phyloP scores from a whole-genome alignment of 495 filamentous ascomycete genomes.

The Lepraria neglecta region DNA sequence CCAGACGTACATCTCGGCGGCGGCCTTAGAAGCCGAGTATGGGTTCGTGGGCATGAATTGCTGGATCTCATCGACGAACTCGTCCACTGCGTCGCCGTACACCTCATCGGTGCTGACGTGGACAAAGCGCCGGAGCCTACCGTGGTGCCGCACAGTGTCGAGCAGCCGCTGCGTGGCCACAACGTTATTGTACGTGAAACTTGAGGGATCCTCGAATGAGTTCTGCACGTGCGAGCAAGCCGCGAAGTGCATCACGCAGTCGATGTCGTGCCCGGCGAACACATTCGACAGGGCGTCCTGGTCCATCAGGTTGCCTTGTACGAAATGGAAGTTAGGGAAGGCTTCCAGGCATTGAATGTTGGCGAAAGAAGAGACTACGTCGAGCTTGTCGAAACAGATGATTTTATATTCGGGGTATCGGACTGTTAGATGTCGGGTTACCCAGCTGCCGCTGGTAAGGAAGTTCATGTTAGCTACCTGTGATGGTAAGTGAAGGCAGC shows the following conservation, averaged over 20 bases:
- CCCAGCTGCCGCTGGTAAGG: no score
- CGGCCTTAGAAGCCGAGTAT: conserved; percentile 71
- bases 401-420: conserved; percentile 61
- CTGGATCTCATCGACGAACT: conserved; percentile 53
- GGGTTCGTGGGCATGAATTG: conserved; percentile 67
- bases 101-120: conserved; percentile 74
- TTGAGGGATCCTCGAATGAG: conserved; percentile 64
- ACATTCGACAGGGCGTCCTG: conserved; percentile 53
- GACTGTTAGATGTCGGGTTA: conserved; percentile 61
- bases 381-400: conserved; percentile 70
- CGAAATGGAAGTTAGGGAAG: conserved; percentile 64
- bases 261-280: conserved; percentile 56
- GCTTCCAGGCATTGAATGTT: conserved; percentile 58
- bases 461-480: no score
- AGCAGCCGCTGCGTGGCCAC: conserved; percentile 67
- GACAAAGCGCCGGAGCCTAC: conserved; percentile 60
- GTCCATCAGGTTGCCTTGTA: conserved; percentile 63
- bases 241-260: conserved; percentile 72
- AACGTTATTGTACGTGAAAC: conserved; percentile 65
- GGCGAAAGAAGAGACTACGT: conserved; percentile 65
- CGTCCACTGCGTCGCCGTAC: conserved; percentile 65
- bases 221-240: conserved; percentile 69
- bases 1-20: conserved; percentile 73
- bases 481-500: no score
- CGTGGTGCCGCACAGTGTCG: conserved; percentile 58